A percentile compares a stretch with the other conserved stretches of the same genome.
Conservation (phyloP, 129 eudicot genomes). For the Ambrosia trifida region DNA sequence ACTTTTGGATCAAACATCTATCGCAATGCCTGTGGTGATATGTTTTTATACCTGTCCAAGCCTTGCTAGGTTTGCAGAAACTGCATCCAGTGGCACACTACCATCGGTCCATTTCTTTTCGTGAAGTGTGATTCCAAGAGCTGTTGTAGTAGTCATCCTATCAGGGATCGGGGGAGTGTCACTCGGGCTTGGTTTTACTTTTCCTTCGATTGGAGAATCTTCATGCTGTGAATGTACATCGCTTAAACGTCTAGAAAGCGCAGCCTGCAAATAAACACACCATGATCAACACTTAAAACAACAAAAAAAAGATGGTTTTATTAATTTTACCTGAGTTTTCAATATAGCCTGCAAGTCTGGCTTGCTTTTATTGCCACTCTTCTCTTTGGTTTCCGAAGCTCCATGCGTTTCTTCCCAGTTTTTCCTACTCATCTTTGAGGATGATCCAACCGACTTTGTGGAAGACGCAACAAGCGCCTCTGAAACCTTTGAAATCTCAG, state of each 20-base stretch:
- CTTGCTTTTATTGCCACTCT: conserved; percentile 47
- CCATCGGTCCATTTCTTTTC: conserved; percentile 99
- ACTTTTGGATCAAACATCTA: not conserved
- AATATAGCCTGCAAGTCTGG: conserved; percentile 83
- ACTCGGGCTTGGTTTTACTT: conserved; percentile 30
- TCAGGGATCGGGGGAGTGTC: conserved; percentile 39
- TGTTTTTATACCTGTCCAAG: conserved; percentile 76
- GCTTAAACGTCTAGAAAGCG: conserved; percentile 85
- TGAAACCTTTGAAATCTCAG: conserved; percentile 72
- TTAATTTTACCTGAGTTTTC: conserved; percentile 72
- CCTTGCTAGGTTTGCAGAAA: conserved; percentile 66
- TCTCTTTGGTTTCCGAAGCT: conserved; percentile 55
- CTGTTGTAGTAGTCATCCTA: conserved; percentile 28
- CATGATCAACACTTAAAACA: not conserved
- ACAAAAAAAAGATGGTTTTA: conserved; percentile 1
- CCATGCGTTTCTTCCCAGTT: conserved; percentile 81
- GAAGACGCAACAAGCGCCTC: conserved; percentile 66
- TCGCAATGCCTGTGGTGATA: not conserved
- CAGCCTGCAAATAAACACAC: conserved; percentile 53
- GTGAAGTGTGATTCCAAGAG: conserved; percentile 77
- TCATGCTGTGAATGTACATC: conserved; percentile 46
- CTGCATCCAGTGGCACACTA: conserved; percentile 70
- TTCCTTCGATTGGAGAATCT: conserved; percentile 39
- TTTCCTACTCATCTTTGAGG: conserved; percentile 56
- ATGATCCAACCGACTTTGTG: conserved; percentile 6